A percentile compares a stretch with the other conserved stretches of the same genome.
These are phyloP conservation scores for Kodamaea derodonti DNA, from an alignment of 1,139 yeast species.

Conservation along the genomic window DNA sequence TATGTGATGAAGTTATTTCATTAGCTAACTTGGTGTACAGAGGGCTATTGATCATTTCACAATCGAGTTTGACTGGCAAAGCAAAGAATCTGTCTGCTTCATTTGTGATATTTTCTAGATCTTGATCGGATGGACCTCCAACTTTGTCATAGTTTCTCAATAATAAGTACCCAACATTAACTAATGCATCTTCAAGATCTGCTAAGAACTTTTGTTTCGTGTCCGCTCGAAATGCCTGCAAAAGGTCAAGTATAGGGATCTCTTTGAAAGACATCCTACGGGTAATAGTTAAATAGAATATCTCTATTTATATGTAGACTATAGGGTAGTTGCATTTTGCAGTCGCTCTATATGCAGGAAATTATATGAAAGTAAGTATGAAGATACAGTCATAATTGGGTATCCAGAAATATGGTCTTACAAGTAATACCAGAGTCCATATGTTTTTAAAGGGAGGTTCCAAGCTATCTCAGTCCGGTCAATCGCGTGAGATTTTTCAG, in stretches of 20 bases:
- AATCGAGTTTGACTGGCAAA: slow-evolving; percentile 50
- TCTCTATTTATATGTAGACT: too few relatives aligned
- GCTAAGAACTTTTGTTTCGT: slow-evolving; percentile 42
- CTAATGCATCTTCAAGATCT: slow-evolving; percentile 50
- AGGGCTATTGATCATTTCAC: slow-evolving; percentile 60
- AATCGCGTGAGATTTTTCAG: too few relatives aligned
- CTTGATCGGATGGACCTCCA: slow-evolving; percentile 33
- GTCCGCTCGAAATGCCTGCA: slow-evolving; percentile 28
- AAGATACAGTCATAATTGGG: background rate
- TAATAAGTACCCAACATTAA: slow-evolving; percentile 60
- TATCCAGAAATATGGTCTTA: too few relatives aligned
- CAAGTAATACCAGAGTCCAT: too few relatives aligned
- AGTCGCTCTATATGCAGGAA: too few relatives aligned
- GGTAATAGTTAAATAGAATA: too few relatives aligned
- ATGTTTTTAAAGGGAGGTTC: too few relatives aligned
- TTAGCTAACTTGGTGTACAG: slow-evolving; percentile 66
- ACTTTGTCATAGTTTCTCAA: slow-evolving; percentile 36
- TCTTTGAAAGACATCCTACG: slow-evolving; percentile 21
- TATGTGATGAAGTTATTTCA: slow-evolving; percentile 56
- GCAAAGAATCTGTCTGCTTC: slow-evolving; percentile 50
- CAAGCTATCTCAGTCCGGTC: too few relatives aligned
- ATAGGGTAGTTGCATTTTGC: too few relatives aligned
- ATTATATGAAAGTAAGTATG: background rate
- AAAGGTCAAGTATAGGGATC: slow-evolving; percentile 37
- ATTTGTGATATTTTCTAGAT: slow-evolving; percentile 37